phyloP scores from a whole-genome alignment of 129 eudicot species.

The Oenanthe sinensis region DNA sequence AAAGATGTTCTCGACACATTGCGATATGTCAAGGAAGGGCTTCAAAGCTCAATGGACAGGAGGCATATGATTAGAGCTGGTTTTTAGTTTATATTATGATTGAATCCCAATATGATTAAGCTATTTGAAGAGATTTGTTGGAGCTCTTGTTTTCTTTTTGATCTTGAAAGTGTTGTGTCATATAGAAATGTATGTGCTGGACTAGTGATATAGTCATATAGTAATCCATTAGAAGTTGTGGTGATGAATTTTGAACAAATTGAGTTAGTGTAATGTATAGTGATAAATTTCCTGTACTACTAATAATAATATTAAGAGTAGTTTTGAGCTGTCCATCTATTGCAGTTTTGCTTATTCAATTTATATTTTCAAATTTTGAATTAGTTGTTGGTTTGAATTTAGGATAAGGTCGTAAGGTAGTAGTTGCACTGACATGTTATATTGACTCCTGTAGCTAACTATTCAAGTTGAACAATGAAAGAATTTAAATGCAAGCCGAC shows the following conservation, averaged over 20 bases:
- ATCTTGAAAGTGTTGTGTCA: not conserved
- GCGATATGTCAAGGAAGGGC: slow-evolving; percentile 45
- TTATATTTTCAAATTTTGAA: not conserved
- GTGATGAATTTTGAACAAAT: not conserved
- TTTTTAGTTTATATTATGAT: not conserved
- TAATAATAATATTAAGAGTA: not conserved
- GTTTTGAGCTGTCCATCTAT: not conserved
- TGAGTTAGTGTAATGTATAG: not conserved
- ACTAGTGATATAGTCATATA: not conserved
- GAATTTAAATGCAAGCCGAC: not conserved
- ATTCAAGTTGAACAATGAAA: not conserved
- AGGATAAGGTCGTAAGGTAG: not conserved
- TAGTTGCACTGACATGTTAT: not conserved
- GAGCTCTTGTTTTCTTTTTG: not conserved
- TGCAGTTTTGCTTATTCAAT: not conserved
- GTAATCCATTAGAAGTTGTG: not conserved
- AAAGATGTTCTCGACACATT: slow-evolving; percentile 52
- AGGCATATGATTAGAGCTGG: slow-evolving; percentile 37
- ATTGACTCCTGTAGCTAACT: not conserved
- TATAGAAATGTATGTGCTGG: not conserved
- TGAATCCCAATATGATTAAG: not conserved
- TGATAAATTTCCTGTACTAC: not conserved
- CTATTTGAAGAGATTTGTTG: not conserved
- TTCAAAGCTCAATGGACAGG: slow-evolving; percentile 46
- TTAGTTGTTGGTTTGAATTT: not conserved